Base-by-base conservation (phyloP, 2,329 filamentous ascomycete species). In the Talaromyces sp. region DNA sequence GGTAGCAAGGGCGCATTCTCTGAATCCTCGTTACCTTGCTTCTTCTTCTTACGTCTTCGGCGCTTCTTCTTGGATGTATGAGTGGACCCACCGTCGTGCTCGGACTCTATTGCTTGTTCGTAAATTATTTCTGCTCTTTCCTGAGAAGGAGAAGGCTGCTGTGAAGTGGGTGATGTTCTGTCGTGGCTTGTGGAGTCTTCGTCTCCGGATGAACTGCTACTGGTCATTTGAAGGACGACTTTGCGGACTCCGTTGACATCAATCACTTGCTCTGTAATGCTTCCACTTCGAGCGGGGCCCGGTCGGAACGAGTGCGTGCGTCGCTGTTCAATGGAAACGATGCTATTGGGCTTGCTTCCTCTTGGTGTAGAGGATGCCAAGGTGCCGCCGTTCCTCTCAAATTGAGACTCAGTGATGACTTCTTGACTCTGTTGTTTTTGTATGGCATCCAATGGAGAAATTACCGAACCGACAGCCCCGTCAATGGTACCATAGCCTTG, bases 231-330 rank as follows among this genome's bases (percentile, higher is more conserved):
- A 31, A 94, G 81, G 0, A 94, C 86, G 52, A 92, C 86, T 77
- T 94, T 94, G 68, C 87, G 86, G 61, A 93, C 84, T 2, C 91
- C 91, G 63, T 88, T 87, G 2, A 88, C 82, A 72, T 93, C 89
- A 64, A 93, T 81, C n/a, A 91, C 81, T 67, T 90, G 91, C 76
- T 93, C 90, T 0, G 90, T 92, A 70, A 93, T 92, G 73, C 88
- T 91, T 33, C 91, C 90, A 69, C 88, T 91, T 64, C 90, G 83
- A 6, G 88, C 87, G 4, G 82, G 81, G 9, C 84, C 81, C 39
- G 79, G 79, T 59, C 77, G 77, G 19, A 74, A 71, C 45, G 78
- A 78, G 33, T 69, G 67, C 35, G 68, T 77, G 70, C 74, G 64
- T 52, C 60, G 68, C 1, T 69, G 69, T 37, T 72, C 70, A 22